These are phyloP conservation scores for Acanthochlamys bracteata DNA, from an alignment of 106 monocot genomes.

Conservation along the genomic window DNA sequence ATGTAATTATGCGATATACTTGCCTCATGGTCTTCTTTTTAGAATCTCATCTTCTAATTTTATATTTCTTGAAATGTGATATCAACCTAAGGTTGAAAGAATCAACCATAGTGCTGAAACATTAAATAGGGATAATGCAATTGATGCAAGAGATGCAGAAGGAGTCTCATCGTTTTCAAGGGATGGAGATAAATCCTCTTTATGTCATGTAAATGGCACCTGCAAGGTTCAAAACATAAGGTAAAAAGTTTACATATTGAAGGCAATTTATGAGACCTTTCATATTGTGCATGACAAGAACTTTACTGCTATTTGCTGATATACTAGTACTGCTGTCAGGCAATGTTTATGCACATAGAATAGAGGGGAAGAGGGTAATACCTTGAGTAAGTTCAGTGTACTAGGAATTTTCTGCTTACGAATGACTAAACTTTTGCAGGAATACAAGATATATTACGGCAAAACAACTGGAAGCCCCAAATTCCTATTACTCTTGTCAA, in stretches of 20 bases:
- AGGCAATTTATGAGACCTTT: not conserved
- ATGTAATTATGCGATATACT: not conserved
- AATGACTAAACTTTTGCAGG: constrained; percentile 21
- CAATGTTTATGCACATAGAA: no score
- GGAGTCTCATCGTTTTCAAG: not conserved
- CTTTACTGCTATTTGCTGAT: not conserved
- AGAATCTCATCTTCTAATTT: not conserved
- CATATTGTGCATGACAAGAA: not conserved
- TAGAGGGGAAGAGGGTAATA: not conserved
- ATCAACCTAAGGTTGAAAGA: constrained; percentile 1
- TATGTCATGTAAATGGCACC: constrained; percentile 1
- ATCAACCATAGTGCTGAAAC: not conserved
- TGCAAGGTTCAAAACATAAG: constrained; percentile 5
- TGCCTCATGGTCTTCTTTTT: not conserved
- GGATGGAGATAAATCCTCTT: constrained; percentile 9
- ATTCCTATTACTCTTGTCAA: constrained; percentile 9
- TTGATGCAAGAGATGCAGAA: not conserved
- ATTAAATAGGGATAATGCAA: not conserved
- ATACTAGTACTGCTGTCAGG: not conserved
- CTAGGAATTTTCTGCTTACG: constrained; percentile 3
- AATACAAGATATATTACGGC: constrained; percentile 8
- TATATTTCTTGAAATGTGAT: not conserved
- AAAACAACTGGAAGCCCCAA: constrained; percentile 1
- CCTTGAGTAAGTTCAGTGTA: not conserved
- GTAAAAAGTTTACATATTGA: constrained; percentile 1